A percentile compares a stretch with the other conserved stretches of the same genome.
Evolutionary conservation across 176 grass and related monocot species (phyloP).

Genomic region (Chloris gayana): DNA sequence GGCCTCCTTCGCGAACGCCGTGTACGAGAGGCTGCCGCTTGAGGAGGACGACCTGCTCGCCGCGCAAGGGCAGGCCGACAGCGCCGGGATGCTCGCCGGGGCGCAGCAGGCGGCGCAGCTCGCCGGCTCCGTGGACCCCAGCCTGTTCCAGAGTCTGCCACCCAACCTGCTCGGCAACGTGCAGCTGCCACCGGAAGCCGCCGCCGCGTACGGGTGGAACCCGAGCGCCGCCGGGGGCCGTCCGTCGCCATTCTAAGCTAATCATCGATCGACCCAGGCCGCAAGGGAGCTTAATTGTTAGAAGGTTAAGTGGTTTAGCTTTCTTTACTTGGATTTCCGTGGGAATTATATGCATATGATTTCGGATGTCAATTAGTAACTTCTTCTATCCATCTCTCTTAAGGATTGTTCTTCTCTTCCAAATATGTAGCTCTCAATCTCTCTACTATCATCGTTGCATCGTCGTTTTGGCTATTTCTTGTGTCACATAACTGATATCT

Average conservation of each 20-base stretch:
- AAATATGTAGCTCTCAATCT: constrained; percentile 42
- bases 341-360: constrained; percentile 53
- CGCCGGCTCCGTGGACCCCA: constrained; percentile 49
- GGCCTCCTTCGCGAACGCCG: constrained; percentile 77
- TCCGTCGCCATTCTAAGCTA: constrained; percentile 40
- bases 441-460: background rate
- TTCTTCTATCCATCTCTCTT: background rate
- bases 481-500: constrained; percentile 30
- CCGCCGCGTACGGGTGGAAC: constrained; percentile 50
- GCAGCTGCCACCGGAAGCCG: constrained; percentile 65
- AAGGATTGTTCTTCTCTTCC: constrained; percentile 33
- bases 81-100: constrained; percentile 39
- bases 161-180: constrained; percentile 81
- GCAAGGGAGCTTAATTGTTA: background rate
- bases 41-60: constrained; percentile 75
- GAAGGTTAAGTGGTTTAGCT: constrained; percentile 53
- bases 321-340: constrained; percentile 39
- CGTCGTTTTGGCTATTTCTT: constrained; percentile 33
- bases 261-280: background rate
- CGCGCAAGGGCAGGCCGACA: constrained; percentile 46
- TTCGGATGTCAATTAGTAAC: constrained; percentile 38
- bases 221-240: constrained; percentile 32
- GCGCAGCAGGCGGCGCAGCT: constrained; percentile 34
- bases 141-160: constrained; percentile 71
- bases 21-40: constrained; percentile 77